Evolutionary conservation across 2,329 filamentous ascomycete genomes (phyloP), one percentile per base, ranked within the genome.

Genomic region (Phialophora expanda): DNA sequence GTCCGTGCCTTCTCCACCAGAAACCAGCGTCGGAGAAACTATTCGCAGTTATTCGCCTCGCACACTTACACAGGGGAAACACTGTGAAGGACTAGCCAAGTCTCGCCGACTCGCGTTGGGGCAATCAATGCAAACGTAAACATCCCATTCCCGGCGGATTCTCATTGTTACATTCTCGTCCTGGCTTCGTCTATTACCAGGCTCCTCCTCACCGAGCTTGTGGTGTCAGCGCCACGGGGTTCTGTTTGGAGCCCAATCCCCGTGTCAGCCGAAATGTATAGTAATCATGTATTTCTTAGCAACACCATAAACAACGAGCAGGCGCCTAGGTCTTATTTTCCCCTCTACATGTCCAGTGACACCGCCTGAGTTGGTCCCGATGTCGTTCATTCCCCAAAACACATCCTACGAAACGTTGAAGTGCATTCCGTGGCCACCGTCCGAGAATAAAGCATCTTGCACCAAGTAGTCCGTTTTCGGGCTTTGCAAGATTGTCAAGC

Each of bases 251-350:
- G 46, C 9, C 0, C 8, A 14, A 12, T 50, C 24, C 0, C 9
- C 9, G 12, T 61, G 59, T 61, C 59, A 44, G 59, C 30, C 59
- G 20, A 30, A 41, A n/a, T 4, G 2, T 32, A 61, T 61, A 61
- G 50, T 61, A 61, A 61, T 61, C 59, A 61, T 32, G 38, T 20
- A 28, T 11, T 48, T 50, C 17, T 38, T 41, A 14, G 20, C 14
- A 30, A 46, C 14, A 34, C 26, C 44, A 30, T 34, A 20, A 28
- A 17, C 26, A 22, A 7, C 28, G 8, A 48, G 24, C 17, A 4
- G n/a, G 4, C 9, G 12, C 20, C 26, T 50, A 14, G 8, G 8
- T 51, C 20, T 51, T 26, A 20, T 20, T 50, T 41, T 41, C 5
- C 17, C 38, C 17, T n/a, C 38, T 41, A 44, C 14, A 44, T 6